Percentiles rank a stretch among this genome's conserved stretches.
Conservation (phyloP, 2,329 filamentous ascomycete species). For the Penicillium aurantiogriseum region DNA sequence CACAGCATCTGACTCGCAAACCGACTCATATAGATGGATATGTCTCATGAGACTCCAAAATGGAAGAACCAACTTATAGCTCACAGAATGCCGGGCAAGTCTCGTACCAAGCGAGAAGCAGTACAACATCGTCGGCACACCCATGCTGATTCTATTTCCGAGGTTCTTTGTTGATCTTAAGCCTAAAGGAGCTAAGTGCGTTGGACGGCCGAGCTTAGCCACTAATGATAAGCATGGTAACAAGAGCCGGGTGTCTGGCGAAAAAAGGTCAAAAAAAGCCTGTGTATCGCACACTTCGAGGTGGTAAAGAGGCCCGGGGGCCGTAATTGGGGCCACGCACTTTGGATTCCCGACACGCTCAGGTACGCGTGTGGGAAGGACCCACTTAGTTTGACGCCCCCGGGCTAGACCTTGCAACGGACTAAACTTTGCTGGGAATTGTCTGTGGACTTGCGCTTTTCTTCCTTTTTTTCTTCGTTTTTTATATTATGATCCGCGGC, state of each 20-base stretch:
- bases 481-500: conserved; percentile 7
- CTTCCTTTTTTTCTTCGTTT: background rate
- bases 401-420: conserved; percentile 27
- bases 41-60: background rate
- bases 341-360: conserved; percentile 3
- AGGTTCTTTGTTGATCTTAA: conserved; percentile 15
- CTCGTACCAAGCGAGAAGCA: background rate
- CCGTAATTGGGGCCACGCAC: conserved; percentile 13
- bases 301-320: background rate
- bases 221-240: conserved; percentile 5
- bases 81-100: background rate
- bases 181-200: conserved; percentile 11
- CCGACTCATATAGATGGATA: background rate
- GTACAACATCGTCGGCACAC: background rate
- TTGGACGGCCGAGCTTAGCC: background rate
- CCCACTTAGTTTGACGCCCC: conserved; percentile 22
- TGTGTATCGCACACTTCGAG: background rate
- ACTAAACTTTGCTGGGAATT: conserved; percentile 19
- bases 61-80: background rate
- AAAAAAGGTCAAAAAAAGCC: conserved; percentile 4
- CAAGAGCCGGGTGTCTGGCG: conserved; percentile 6
- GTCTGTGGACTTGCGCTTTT: background rate
- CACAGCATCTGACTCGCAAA: background rate
- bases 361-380: conserved; percentile 10
- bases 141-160: conserved; percentile 7